Conservation (phyloP, 2,329 filamentous ascomycete genomes). For the Beauveria caledonica region DNA sequence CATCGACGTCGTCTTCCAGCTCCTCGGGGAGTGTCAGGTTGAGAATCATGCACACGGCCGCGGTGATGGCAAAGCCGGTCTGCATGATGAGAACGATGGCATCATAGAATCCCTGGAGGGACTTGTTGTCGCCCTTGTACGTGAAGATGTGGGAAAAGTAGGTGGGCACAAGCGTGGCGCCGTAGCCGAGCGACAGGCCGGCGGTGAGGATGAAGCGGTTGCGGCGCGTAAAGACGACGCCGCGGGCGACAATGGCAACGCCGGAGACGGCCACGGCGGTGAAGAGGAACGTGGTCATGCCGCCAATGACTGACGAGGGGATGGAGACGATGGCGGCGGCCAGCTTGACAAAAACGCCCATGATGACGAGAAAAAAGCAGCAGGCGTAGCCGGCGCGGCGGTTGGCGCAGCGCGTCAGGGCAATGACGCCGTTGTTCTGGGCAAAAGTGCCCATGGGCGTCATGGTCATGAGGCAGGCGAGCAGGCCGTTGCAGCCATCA, state of each 20-base stretch:
- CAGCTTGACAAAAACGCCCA: slow-evolving; percentile 79
- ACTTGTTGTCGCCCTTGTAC: slow-evolving; percentile 58
- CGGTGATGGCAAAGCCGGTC: slow-evolving; percentile 68
- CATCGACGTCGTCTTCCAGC: slow-evolving; percentile 47
- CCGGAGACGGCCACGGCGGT: slow-evolving; percentile 68
- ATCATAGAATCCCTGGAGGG: slow-evolving; percentile 65
- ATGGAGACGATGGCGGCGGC: slow-evolving; percentile 72
- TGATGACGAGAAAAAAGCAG: slow-evolving; percentile 67
- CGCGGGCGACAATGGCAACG: slow-evolving; percentile 63
- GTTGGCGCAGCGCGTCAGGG: slow-evolving; percentile 73
- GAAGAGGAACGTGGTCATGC: slow-evolving; percentile 77
- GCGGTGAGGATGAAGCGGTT: slow-evolving; percentile 78
- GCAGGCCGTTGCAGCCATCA: slow-evolving; percentile 66
- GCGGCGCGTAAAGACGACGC: slow-evolving; percentile 65
- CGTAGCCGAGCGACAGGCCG: slow-evolving; percentile 63
- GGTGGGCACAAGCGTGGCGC: slow-evolving; percentile 55
- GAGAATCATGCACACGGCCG: slow-evolving; percentile 61
- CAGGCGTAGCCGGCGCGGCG: slow-evolving; percentile 72
- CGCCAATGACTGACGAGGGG: slow-evolving; percentile 56
- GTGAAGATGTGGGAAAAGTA: slow-evolving; percentile 68
- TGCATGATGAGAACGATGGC: slow-evolving; percentile 66
- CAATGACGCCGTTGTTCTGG: slow-evolving; percentile 80
- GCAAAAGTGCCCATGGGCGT: slow-evolving; percentile 75
- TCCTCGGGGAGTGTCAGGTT: slow-evolving; percentile 70
- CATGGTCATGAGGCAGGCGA: slow-evolving; percentile 70